Conservation (phyloP, 2,329 filamentous ascomycete genomes). For the Apiospora marii region DNA sequence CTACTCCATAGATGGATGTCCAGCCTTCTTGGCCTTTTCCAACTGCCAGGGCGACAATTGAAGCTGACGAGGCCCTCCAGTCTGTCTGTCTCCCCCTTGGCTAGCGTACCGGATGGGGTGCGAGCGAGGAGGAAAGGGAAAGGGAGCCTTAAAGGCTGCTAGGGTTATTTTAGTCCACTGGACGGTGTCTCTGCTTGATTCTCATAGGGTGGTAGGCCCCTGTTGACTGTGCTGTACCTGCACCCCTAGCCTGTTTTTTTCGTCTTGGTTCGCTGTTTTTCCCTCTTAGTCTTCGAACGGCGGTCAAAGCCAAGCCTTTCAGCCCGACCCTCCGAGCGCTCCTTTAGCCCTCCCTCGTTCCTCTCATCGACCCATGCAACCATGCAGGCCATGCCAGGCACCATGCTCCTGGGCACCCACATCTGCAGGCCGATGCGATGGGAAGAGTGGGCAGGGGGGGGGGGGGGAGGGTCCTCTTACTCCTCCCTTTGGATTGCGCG, state of each 20-base stretch:
- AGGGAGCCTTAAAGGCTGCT: not conserved
- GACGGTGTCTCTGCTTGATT: conserved; percentile 14
- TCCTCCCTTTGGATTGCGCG: not conserved
- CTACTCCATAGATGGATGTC: not conserved
- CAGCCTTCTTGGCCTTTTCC: not conserved
- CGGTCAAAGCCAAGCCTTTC: conserved; percentile 5
- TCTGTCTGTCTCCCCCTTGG: not conserved
- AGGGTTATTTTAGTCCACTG: conserved; percentile 18
- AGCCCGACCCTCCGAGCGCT: not conserved
- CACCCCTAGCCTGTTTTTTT: conserved; percentile 6
- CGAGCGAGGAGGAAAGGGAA: not conserved
- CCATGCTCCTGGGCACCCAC: conserved; percentile 1
- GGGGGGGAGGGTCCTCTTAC: too few species aligned
- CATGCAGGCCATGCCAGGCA: too few species aligned
- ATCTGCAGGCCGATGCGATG: conserved; percentile 7
- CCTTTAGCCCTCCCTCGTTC: not conserved
- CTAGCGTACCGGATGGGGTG: not conserved
- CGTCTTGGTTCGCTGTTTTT: not conserved
- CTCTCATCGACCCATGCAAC: too few species aligned
- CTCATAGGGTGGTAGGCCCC: conserved; percentile 1
- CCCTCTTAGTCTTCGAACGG: not conserved
- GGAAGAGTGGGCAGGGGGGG: not conserved
- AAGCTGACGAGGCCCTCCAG: conserved; percentile 7
- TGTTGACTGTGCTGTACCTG: not conserved
- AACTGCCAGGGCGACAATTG: not conserved